A percentile compares a stretch with the other conserved stretches of the same genome.
phyloP scores from a whole-genome alignment of 108 stramenopile species.

The Cyclotella atomus region DNA sequence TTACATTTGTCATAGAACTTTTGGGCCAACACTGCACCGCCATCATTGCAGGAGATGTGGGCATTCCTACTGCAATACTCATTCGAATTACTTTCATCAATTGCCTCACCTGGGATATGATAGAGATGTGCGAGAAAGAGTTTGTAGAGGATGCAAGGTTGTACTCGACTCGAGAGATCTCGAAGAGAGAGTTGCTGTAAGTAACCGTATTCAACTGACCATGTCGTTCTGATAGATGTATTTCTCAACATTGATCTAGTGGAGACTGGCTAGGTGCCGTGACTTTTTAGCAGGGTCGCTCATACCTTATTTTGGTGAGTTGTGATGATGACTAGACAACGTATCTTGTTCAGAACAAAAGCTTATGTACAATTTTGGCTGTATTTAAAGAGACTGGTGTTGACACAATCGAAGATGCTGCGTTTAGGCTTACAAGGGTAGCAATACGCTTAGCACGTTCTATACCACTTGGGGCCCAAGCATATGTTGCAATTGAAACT shows the following conservation, averaged over 20 bases:
- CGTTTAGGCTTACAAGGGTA: slow-evolving; percentile 67
- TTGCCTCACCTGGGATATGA: slow-evolving; percentile 89
- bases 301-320: slow-evolving; percentile 87
- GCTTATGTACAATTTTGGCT: too few species aligned
- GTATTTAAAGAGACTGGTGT: slow-evolving; percentile 78
- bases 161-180: slow-evolving; percentile 75
- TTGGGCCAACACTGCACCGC: slow-evolving; percentile 86
- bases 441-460: slow-evolving; percentile 76
- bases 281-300: slow-evolving; percentile 63
- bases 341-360: too few species aligned
- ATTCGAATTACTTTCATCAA: slow-evolving; percentile 60
- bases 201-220: neutral
- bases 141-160: slow-evolving; percentile 81
- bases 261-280: slow-evolving; percentile 82
- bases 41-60: slow-evolving; percentile 95
- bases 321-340: too few species aligned
- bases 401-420: slow-evolving; percentile 79
- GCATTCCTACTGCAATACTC: slow-evolving; percentile 77
- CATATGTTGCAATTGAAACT: slow-evolving; percentile 89
- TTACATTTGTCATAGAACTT: slow-evolving; percentile 66
- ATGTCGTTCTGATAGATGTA: neutral
- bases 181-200: slow-evolving; percentile 79
- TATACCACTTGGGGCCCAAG: slow-evolving; percentile 89
- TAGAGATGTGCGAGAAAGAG: slow-evolving; percentile 82
- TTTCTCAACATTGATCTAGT: slow-evolving; percentile 20